Evolutionary conservation across 2,329 filamentous ascomycete species (phyloP).

Genomic region (Aspergillus sp.): DNA sequence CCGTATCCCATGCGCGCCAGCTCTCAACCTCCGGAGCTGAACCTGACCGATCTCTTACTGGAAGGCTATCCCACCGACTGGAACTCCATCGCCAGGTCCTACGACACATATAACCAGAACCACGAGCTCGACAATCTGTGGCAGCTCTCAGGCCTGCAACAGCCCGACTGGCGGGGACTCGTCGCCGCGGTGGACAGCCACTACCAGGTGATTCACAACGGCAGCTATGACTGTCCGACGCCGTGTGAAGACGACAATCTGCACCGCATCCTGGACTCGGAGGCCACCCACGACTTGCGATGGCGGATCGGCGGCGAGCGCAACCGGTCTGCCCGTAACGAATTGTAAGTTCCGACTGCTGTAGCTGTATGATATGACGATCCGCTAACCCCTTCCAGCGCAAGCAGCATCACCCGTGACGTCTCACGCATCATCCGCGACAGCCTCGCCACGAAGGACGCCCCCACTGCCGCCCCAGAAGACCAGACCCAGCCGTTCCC

Average conservation of each 20-base stretch:
- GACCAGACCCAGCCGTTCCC: constrained; percentile 20
- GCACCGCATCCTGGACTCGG: constrained; percentile 35
- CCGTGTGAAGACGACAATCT: constrained; percentile 36
- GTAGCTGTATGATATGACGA: background rate
- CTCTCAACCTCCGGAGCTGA: constrained; percentile 25
- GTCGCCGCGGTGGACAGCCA: constrained; percentile 47
- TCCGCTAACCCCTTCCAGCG: constrained; percentile 32
- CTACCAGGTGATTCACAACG: constrained; percentile 41
- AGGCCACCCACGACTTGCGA: constrained; percentile 27
- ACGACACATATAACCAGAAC: constrained; percentile 40
- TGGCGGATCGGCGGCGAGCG: constrained; percentile 38
- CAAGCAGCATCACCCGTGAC: constrained; percentile 41
- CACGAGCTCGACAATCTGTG: constrained; percentile 43
- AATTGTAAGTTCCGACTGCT: constrained; percentile 36
- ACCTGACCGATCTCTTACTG: constrained; percentile 35
- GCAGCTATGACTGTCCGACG: constrained; percentile 29
- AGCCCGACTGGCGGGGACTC: constrained; percentile 42
- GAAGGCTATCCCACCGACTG: constrained; percentile 41
- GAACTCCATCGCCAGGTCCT: constrained; percentile 34
- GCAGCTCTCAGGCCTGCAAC: constrained; percentile 41
- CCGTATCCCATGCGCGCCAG: constrained; percentile 16
- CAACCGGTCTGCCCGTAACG: constrained; percentile 32
- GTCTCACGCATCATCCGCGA: constrained; percentile 43
- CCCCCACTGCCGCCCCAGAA: constrained; percentile 9
- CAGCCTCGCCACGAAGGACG: constrained; percentile 28